Evolutionary conservation across 1,284 basidiomycete species (phyloP), one percentile per base, ranked within the genome.

Genomic region (Filobasidium uniguttulatum): DNA sequence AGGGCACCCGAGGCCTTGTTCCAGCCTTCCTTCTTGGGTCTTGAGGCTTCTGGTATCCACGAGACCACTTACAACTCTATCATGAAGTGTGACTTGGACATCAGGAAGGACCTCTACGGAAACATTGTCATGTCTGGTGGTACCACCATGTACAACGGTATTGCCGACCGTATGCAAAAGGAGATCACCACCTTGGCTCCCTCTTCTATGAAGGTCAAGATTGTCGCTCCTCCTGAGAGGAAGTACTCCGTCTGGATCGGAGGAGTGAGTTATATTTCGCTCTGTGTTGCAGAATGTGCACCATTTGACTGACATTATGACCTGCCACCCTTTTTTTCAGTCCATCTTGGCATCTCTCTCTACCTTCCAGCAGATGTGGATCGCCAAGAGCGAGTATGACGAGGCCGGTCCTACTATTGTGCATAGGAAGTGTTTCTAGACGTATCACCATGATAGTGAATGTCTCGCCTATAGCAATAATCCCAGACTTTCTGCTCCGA

Each of bases 181-280:
- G 91, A 96, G 75, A 79, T 97, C 67, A 86, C 85, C 43, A 76
- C 83, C 26, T 77, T 96, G 55, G 78, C 86, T 50, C 90, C 91
- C 36, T 70, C 68, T 45, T 74, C 72, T 54, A 77, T 94, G 85
- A 94, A 90, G 82, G 84, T 93, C 76, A 91, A 88, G 81, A 88
- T 90, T 52, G 82, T 87, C 53, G 85, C 86, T 59, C 86, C 87
- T 49, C 88, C 87, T 38, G 88, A 91, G 75, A 76, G 88, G 64
- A 90, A 64, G 71, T 88, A 87, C 78, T 87, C 85, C 50, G 91
- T 94, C 73, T 97, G 91, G 91, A 97, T 97, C 66, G 91, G 93
- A 79, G 91, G 93, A 43, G 40, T 43, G 40, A 43, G 40, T 43
- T 6, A 22, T 5, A 12, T 5, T 38, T 19, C 14, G 36, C 36